These are phyloP conservation scores for Vaccinium macrocarpon DNA, from an alignment of 148 eudicot genomes.

Conservation along the genomic window DNA sequence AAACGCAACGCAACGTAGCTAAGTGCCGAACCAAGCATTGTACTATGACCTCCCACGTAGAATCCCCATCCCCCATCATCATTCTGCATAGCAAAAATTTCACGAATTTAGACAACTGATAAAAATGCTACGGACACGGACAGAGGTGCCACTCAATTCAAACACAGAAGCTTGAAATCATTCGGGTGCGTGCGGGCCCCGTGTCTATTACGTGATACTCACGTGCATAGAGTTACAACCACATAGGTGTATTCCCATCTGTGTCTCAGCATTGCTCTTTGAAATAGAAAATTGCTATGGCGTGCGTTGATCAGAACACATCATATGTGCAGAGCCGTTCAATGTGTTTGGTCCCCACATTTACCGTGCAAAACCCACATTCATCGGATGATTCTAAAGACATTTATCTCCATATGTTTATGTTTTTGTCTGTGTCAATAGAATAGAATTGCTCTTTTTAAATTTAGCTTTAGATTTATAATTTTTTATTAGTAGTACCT, in stretches of 20 bases:
- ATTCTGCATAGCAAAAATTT: conserved; percentile 3
- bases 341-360: too few species aligned
- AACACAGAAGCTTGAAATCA: too few species aligned
- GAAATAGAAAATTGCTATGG: too few species aligned
- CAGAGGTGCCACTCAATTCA: too few species aligned
- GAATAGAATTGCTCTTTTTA: not conserved
- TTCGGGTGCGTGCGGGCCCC: too few species aligned
- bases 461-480: too few species aligned
- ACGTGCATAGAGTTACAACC: not conserved
- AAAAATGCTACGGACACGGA: too few species aligned
- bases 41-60: conserved; percentile 18
- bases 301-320: too few species aligned
- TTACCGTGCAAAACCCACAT: too few species aligned
- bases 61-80: conserved; percentile 28
- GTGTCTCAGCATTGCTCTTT: too few species aligned
- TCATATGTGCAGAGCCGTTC: too few species aligned
- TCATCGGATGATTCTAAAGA: not conserved
- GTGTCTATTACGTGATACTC: not conserved
- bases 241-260: not conserved
- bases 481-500: conserved; percentile 2
- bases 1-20: conserved; percentile 15
- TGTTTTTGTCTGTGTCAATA: not conserved
- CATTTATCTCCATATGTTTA: not conserved
- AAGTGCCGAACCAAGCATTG: conserved; percentile 16
- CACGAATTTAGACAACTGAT: not conserved